Conservation (phyloP, 257 asterid species). For the Rehmannia glutinosa region DNA sequence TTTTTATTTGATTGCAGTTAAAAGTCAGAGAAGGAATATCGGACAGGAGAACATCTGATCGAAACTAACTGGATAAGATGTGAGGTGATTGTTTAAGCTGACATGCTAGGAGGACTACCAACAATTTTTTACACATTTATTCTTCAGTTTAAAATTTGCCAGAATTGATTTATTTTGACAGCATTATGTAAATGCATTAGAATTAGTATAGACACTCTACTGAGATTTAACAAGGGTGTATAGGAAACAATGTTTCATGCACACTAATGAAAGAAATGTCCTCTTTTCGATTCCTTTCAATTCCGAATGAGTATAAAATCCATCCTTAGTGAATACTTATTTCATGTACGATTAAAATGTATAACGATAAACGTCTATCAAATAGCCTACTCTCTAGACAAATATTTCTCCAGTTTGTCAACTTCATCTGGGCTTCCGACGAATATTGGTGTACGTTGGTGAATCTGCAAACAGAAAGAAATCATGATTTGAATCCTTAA, state of each 20-base stretch:
- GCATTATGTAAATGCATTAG: slow-evolving; percentile 23
- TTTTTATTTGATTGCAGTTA: slow-evolving; percentile 36
- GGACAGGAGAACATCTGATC: slow-evolving; percentile 16
- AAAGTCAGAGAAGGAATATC: slow-evolving; percentile 29
- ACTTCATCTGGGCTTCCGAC: slow-evolving; percentile 77
- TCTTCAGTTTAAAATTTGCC: slow-evolving; percentile 7
- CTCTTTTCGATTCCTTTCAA: neutral
- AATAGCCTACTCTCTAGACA: slow-evolving; percentile 19
- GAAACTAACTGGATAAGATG: slow-evolving; percentile 12
- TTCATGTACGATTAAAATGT: too few relatives aligned
- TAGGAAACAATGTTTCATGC: slow-evolving; percentile 4
- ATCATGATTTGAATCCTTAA: neutral
- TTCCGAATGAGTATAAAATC: neutral
- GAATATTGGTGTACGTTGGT: slow-evolving; percentile 77
- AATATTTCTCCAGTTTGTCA: slow-evolving; percentile 46
- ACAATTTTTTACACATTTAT: neutral
- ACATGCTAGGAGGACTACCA: slow-evolving; percentile 21
- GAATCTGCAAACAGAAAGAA: slow-evolving; percentile 44
- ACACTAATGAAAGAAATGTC: slow-evolving; percentile 12
- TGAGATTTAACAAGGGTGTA: slow-evolving; percentile 3
- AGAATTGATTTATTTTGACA: slow-evolving; percentile 17
- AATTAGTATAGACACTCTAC: slow-evolving; percentile 12
- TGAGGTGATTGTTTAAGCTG: slow-evolving; percentile 21
- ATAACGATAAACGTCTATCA: too few relatives aligned
- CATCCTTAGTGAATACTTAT: too few relatives aligned